phyloP scores from a whole-genome alignment of 495 filamentous ascomycete genomes.

The Aspergillus panamensis region DNA sequence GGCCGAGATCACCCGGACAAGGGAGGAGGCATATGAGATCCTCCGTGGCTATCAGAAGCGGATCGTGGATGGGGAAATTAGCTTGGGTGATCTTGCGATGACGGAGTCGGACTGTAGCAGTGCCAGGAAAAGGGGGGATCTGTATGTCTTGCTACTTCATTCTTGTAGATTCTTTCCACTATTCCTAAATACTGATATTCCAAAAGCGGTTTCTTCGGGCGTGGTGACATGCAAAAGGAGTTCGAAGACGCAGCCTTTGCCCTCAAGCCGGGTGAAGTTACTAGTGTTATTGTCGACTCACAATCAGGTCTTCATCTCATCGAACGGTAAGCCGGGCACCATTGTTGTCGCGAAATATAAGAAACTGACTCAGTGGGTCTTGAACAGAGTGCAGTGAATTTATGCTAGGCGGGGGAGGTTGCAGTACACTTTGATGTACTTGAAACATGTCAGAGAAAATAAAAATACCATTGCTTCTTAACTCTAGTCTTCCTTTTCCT shows the following conservation, averaged over 20 bases:
- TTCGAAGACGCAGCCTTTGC: constrained; percentile 94
- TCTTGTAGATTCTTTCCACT: background rate
- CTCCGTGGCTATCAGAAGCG: constrained; percentile 67
- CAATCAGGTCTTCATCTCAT: constrained; percentile 96
- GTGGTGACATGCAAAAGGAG: constrained; percentile 96
- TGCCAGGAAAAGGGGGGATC: constrained; percentile 86
- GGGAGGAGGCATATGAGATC: constrained; percentile 78
- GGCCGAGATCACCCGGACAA: constrained; percentile 78
- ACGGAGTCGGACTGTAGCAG: constrained; percentile 94
- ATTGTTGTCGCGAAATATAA: background rate
- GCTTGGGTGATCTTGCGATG: constrained; percentile 75
- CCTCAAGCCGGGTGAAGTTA: constrained; percentile 74
- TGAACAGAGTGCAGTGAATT: constrained; percentile 34
- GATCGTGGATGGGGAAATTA: constrained; percentile 64
- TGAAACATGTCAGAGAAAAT: background rate
- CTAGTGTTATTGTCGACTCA: constrained; percentile 76
- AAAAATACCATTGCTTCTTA: background rate
- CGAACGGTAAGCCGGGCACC: constrained; percentile 62
- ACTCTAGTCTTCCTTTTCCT: background rate
- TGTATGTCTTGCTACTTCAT: constrained; percentile 49
- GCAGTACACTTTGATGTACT: constrained; percentile 4
- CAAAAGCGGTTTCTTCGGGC: constrained; percentile 79
- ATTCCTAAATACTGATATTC: constrained; percentile 23
- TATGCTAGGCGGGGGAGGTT: background rate
- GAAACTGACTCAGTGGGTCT: constrained; percentile 14